Percentiles rank a stretch among this genome's conserved stretches.
Conservation (phyloP, 305 asterid species). For the Fraxinus sp. region DNA sequence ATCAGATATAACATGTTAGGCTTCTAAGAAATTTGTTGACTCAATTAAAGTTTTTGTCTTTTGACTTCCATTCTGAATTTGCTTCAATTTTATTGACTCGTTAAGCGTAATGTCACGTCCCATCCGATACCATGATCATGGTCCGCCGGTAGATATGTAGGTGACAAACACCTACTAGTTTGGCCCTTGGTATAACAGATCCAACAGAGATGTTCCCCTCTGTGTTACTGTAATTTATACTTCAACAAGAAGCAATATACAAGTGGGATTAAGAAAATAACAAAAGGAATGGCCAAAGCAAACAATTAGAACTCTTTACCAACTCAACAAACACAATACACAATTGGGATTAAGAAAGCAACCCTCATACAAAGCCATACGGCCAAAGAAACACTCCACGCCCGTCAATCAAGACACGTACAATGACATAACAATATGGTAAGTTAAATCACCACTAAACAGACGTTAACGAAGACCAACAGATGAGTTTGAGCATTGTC, state of each 20-base stretch:
- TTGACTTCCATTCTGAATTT: background rate
- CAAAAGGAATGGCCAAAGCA: background rate
- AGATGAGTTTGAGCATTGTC: background rate
- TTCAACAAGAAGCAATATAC: background rate
- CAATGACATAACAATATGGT: conserved; percentile 30
- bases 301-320: conserved; percentile 11
- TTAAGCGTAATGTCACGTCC: background rate
- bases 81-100: background rate
- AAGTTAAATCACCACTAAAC: conserved; percentile 32
- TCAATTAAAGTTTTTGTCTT: background rate
- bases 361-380: conserved; percentile 31
- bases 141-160: background rate
- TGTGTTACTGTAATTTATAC: background rate
- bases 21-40: background rate
- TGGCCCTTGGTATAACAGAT: background rate
- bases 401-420: conserved; percentile 20
- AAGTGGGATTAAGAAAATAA: background rate
- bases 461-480: conserved; percentile 22
- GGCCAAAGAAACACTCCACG: conserved; percentile 29
- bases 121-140: background rate
- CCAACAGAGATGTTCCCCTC: background rate
- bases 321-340: conserved; percentile 42
- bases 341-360: conserved; percentile 24
- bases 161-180: background rate
- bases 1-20: background rate